Base-by-base conservation (phyloP, 371 early-diverging fungal genomes). In the Syncephalastrum monosporum region DNA sequence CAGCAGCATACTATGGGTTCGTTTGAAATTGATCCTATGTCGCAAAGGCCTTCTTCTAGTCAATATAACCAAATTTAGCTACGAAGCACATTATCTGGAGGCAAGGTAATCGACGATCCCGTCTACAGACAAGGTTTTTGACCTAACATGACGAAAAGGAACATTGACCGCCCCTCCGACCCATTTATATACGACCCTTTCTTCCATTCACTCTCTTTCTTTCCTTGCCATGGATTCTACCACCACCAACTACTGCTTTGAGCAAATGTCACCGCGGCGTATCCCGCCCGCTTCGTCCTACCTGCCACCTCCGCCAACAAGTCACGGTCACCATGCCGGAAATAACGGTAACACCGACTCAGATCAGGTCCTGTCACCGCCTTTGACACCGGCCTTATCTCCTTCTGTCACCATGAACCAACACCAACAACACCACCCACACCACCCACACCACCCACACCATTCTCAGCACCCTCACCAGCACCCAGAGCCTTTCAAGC, bases 21-120 rank as follows among this genome's bases (percentile, higher is more conserved):
- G 71, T 67, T 72, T 72, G 69, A 67, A 72, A 72, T 69, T 53
- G 62, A 66, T 63, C 67, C 61, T 62, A 72, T 67, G 68, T 63
- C 60, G 58, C 46, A 64, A 48, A 50, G 48, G 56, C 44, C 62
- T 55, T 64, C 57, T 57, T 59, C 53, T 54, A 53, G 56, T 47
- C 61, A 75, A 75, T 75, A 72, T 75, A 60, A 70, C 76, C 68
- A 70, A 63, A 70, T 67, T 61, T 67, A 67, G 75, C 21, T 55
- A 64, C 41, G 4, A 43, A 45, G 58, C 65, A 71, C 67, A 67
- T 67, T 65, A 49, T 55, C 17, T 54, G 29, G 47, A 58, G 46
- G 27, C 38, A 53, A 53, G 59, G 52, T 52, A 51, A 58, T 52
- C 59, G 33, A 44, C 51, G 59, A 58, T 58, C 59, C 49, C 48